phyloP scores from a whole-genome alignment of 768 basidiomycete species.

The Phanerodontia chrysosporium region DNA sequence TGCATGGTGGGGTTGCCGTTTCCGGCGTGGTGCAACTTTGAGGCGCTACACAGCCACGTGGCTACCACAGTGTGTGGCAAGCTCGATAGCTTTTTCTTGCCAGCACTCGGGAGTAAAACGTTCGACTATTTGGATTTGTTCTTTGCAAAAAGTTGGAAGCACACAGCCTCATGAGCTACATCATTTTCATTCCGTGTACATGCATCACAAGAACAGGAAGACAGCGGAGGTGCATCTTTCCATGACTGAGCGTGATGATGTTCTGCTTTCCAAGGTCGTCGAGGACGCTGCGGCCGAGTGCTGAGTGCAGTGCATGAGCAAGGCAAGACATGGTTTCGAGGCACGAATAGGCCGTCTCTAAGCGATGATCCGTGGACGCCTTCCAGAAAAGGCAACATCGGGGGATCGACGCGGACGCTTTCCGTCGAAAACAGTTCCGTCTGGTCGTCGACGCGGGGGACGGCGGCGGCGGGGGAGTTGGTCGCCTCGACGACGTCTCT shows the following conservation, averaged over 20 bases:
- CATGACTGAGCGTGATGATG: no score
- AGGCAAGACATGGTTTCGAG: neutral
- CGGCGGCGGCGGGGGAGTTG: neutral
- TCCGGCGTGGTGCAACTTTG: neutral
- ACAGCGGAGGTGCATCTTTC: no score
- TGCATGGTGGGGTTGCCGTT: neutral
- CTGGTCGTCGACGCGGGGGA: neutral
- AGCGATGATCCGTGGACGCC: neutral
- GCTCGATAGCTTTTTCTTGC: no score
- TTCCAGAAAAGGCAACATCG: neutral
- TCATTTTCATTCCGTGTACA: no score
- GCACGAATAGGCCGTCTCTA: neutral
- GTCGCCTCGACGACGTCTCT: neutral
- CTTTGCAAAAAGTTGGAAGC: no score
- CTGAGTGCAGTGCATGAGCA: neutral
- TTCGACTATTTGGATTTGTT: no score
- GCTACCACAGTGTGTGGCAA: no score
- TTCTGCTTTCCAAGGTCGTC: neutral
- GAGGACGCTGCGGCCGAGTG: neutral
- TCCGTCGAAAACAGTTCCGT: neutral
- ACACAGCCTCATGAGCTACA: no score
- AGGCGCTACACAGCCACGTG: constrained; percentile 6
- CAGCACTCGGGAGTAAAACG: no score
- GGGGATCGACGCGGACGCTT: neutral
- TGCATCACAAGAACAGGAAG: no score